Conservation (phyloP, 1,284 basidiomycete genomes). For the Sparassis latifolia region DNA sequence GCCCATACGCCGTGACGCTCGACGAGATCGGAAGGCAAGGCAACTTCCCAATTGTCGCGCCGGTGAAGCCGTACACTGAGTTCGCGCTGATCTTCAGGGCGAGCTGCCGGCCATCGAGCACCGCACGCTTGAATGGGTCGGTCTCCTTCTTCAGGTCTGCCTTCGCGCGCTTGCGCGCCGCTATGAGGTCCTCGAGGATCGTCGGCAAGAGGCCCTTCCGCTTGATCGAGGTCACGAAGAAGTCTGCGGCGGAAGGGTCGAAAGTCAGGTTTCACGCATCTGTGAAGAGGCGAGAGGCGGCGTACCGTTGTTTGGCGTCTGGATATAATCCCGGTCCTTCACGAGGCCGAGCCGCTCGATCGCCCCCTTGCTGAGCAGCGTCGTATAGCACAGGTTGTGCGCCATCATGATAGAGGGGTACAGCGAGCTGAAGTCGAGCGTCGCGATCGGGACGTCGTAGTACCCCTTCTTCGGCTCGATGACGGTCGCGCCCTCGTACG, state of each 20-base stretch:
- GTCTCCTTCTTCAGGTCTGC: conserved; percentile 91
- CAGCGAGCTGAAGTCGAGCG: conserved; percentile 93
- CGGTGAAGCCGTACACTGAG: conserved; percentile 96
- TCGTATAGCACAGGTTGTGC: conserved; percentile 95
- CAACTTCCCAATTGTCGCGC: conserved; percentile 90
- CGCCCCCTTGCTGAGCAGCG: conserved; percentile 72
- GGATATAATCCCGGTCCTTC: conserved; percentile 83
- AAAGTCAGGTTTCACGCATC: neutral
- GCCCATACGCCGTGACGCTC: conserved; percentile 88
- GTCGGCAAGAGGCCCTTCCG: conserved; percentile 87
- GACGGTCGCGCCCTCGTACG: conserved; percentile 96
- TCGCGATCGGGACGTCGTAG: conserved; percentile 92
- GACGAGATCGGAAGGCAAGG: conserved; percentile 93
- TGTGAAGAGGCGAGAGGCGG: neutral
- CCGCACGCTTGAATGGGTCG: conserved; percentile 92
- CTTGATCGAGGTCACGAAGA: conserved; percentile 68
- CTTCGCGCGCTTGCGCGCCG: conserved; percentile 88
- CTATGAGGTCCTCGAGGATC: conserved; percentile 88
- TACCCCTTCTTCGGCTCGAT: conserved; percentile 93
- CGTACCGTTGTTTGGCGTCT: conserved; percentile 89
- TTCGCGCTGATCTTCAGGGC: conserved; percentile 97
- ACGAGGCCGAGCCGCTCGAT: conserved; percentile 73
- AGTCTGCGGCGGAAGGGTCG: conserved; percentile 44
- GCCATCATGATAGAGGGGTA: conserved; percentile 99
- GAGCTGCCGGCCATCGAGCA: conserved; percentile 90